Evolutionary conservation across 768 basidiomycete species (phyloP), one percentile per base, ranked within the genome.

Genomic region (Lyophyllum semitale): DNA sequence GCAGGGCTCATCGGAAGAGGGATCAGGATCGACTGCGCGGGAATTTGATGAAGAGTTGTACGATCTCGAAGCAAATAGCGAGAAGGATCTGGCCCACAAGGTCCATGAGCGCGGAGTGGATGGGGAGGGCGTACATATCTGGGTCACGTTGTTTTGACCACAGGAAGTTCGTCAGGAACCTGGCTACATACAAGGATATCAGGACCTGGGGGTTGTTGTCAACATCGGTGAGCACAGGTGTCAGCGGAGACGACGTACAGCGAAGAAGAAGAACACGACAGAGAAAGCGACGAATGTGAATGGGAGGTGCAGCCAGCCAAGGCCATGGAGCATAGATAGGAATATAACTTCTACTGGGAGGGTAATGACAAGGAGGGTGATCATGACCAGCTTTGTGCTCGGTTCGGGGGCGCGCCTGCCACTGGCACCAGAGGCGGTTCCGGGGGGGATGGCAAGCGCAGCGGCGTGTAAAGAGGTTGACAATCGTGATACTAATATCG

Each of bases 91-190:
- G 90, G 15, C 93, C 92, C 29, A 90, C 71, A 48, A 96, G 82
- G 68, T 95, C 93, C 79, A 95, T 88, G 40, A 93, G 66, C 0
- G 94, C 91, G 11, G 91, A 93, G 60, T 96, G 94, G 25, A 96
- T 83, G 8, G 95, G 95, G n/a, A 98, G 73, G 1, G 93, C 93
- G 67, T 96, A 95, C 72, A 90, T 87, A 68, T 98, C 95, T 5
- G 95, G 95, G 67, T 98, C 95, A 25, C 85, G 77, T 11, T 82
- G 77, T 52, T 76, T 84, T 0, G 81, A 80, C 93, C 94, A 96
- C 25, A 97, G 80, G 66, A 84, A 85, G 41, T 83, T 72, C 2
- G 93, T 95, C 46, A 95, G 75, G 11, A 66, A 62, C 47, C 77
- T 82, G 1, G 91, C 93, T 30, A 90, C 69, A 26, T 78, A 23